phyloP scores from a whole-genome alignment of 1,284 basidiomycete species.

The Microbotryum silenes-acaulis region DNA sequence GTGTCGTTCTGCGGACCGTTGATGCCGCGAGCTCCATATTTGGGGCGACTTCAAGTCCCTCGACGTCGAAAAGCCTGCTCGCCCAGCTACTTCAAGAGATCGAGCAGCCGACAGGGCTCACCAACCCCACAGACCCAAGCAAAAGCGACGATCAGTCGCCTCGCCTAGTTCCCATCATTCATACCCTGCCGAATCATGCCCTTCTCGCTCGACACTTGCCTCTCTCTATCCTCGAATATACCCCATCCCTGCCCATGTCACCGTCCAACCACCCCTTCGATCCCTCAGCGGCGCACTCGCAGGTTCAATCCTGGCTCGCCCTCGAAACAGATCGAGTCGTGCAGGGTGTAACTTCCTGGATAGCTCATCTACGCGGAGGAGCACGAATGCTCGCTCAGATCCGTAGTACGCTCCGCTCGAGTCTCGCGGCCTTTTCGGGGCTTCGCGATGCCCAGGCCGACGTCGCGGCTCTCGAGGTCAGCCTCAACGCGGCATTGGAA shows the following conservation, averaged over 20 bases:
- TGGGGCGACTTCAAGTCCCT: neutral
- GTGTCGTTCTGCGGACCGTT: slow-evolving; percentile 27
- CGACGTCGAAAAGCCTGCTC: slow-evolving; percentile 7
- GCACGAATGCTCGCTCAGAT: slow-evolving; percentile 14
- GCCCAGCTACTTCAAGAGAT: slow-evolving; percentile 17
- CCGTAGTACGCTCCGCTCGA: slow-evolving; percentile 2
- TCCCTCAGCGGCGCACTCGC: neutral
- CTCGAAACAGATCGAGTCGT: slow-evolving; percentile 2
- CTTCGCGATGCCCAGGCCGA: neutral
- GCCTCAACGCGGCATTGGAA: slow-evolving; percentile 16
- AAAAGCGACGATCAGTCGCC: neutral
- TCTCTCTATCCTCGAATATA: slow-evolving; percentile 22
- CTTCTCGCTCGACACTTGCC: slow-evolving; percentile 32
- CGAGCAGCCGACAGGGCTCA: slow-evolving; percentile 1
- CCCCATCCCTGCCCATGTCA: slow-evolving; percentile 17
- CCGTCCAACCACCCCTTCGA: neutral
- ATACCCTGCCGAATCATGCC: slow-evolving; percentile 29
- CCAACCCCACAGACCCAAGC: neutral
- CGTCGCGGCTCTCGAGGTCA: neutral
- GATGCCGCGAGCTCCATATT: slow-evolving; percentile 23
- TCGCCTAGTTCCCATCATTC: slow-evolving; percentile 17
- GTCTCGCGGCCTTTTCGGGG: neutral
- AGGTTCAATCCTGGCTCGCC: slow-evolving; percentile 13
- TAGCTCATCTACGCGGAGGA: slow-evolving; percentile 6
- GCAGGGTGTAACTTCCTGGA: slow-evolving; percentile 12